phyloP scores from a whole-genome alignment of 345 rosid genomes.

The Hypericum androsaemum region DNA sequence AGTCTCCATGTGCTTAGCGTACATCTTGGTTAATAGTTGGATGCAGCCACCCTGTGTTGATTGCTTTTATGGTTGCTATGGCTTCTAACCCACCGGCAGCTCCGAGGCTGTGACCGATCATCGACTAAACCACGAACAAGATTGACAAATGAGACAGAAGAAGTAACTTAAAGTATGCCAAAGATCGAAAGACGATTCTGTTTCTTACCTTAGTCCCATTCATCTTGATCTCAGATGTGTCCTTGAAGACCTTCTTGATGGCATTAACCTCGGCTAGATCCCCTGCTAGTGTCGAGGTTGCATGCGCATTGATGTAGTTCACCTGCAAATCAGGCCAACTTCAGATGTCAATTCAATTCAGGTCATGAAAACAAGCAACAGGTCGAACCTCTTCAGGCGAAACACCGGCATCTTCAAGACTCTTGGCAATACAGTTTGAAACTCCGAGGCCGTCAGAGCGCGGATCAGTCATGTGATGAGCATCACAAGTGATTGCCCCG shows the following conservation, averaged over 20 bases:
- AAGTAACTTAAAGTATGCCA: too few relatives aligned
- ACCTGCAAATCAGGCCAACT: conserved; percentile 26
- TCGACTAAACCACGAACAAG: conserved; percentile 24
- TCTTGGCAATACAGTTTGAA: conserved; percentile 48
- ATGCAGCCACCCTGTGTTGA: conserved; percentile 60
- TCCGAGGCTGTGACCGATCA: conserved; percentile 64
- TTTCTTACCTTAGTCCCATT: conserved; percentile 51
- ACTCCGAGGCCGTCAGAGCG: conserved; percentile 53
- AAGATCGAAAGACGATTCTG: background rate
- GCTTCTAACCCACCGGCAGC: conserved; percentile 71
- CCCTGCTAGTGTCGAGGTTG: conserved; percentile 63
- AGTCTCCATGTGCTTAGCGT: conserved; percentile 11
- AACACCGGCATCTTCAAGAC: conserved; percentile 55
- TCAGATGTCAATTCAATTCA: conserved; percentile 1
- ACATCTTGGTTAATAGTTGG: conserved; percentile 69
- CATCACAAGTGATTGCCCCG: conserved; percentile 56
- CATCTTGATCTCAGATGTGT: conserved; percentile 64
- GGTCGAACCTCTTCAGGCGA: conserved; percentile 61
- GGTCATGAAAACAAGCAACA: background rate
- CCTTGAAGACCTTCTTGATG: conserved; percentile 46
- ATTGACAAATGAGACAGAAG: background rate
- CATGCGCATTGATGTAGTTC: conserved; percentile 59
- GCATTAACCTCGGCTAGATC: conserved; percentile 71
- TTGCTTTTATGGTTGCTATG: conserved; percentile 57
- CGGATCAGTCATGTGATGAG: conserved; percentile 66